These are phyloP conservation scores for Aspergillus thermomutatus DNA, from an alignment of 2,329 filamentous ascomycete species.

Conservation along the genomic window DNA sequence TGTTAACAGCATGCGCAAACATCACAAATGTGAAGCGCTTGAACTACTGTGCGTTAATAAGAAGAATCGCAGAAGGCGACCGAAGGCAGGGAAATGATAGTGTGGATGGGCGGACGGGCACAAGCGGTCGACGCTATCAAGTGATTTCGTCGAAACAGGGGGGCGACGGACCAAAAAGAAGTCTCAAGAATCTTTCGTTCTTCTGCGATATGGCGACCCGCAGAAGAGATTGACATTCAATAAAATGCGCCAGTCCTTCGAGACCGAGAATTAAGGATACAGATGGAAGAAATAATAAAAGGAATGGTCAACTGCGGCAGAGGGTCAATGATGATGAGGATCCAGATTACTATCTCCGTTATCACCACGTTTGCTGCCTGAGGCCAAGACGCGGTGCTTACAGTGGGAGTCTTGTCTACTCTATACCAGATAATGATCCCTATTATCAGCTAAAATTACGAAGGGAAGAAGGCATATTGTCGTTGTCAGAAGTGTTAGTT, in stretches of 20 bases:
- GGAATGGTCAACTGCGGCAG: neutral
- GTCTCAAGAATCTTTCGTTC: neutral
- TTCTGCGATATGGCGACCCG: neutral
- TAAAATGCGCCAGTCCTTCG: neutral
- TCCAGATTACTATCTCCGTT: slow-evolving; percentile 15
- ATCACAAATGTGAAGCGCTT: neutral
- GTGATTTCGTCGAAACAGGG: neutral
- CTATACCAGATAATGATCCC: neutral
- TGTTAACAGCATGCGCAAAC: neutral
- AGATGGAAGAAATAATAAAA: neutral
- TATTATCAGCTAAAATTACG: neutral
- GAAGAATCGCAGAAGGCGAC: neutral
- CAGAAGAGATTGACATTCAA: neutral
- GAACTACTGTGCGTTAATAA: neutral
- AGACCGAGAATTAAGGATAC: neutral
- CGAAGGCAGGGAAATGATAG: neutral
- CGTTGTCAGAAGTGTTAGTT: too few relatives aligned
- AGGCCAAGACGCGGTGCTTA: neutral
- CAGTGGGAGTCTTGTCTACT: neutral
- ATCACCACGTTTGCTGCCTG: slow-evolving; percentile 9
- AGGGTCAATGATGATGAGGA: neutral
- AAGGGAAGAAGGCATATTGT: too few relatives aligned
- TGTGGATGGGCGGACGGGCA: neutral
- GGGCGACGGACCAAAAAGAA: neutral
- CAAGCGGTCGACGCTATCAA: neutral